phyloP scores from a whole-genome alignment of 345 rosid species.

The Gossypium sturtianum region DNA sequence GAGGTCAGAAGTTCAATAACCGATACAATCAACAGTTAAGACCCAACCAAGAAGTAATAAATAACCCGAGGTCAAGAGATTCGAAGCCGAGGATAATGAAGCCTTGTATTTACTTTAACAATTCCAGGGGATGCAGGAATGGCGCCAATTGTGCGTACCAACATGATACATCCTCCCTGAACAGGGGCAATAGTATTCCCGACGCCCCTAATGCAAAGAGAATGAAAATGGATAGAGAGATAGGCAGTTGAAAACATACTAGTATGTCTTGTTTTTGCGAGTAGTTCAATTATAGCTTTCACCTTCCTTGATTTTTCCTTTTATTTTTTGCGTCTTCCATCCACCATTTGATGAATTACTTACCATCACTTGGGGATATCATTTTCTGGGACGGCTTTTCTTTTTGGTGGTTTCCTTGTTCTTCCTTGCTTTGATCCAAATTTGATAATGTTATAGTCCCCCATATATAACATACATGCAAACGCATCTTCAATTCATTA shows the following conservation, averaged over 20 bases:
- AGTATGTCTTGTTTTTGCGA: slow-evolving; percentile 19
- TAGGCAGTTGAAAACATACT: slow-evolving; percentile 42
- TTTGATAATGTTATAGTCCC: too few relatives aligned
- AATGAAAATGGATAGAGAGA: slow-evolving; percentile 89
- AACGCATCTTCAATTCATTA: too few relatives aligned
- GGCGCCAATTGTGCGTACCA: slow-evolving; percentile 82
- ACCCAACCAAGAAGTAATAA: slow-evolving; percentile 47
- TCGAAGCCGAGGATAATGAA: slow-evolving; percentile 71
- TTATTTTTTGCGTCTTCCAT: not conserved
- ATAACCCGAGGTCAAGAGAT: slow-evolving; percentile 51
- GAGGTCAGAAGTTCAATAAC: slow-evolving; percentile 46
- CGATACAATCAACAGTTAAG: slow-evolving; percentile 38
- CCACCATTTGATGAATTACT: not conserved
- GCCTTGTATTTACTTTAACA: slow-evolving; percentile 90
- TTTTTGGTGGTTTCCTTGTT: too few relatives aligned
- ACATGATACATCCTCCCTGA: slow-evolving; percentile 63
- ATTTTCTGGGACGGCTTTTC: not conserved
- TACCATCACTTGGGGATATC: slow-evolving; percentile 7
- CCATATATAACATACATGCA: too few relatives aligned
- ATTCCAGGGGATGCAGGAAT: slow-evolving; percentile 79
- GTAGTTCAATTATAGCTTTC: not conserved
- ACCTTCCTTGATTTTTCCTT: not conserved
- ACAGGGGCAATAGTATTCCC: slow-evolving; percentile 36
- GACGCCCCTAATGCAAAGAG: slow-evolving; percentile 66
- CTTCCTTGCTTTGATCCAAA: too few relatives aligned